Evolutionary conservation across 441 rosid genomes (phyloP), one percentile per base, ranked within the genome.

Genomic region (Jatropha podagrica): DNA sequence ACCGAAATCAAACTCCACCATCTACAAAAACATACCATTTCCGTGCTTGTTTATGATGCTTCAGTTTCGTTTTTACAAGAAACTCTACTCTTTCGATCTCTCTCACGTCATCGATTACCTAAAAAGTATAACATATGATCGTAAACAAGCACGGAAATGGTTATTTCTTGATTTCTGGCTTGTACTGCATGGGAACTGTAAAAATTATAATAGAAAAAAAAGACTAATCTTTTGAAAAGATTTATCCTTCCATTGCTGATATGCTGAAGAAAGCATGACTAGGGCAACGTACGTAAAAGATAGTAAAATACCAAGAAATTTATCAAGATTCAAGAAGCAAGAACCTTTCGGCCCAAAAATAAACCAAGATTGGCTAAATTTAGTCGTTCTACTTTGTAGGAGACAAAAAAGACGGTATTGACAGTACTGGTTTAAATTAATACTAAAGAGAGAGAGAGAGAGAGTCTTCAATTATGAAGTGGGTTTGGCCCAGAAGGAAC

Each of bases 401-500:
- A 42, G 52, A 32, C 23, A 68, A 14, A 27, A 46, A 6, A 3
- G 38, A 68, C 3, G 51, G 51, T 52, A 70, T 54, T 38, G 27
- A 70, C 23, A 17, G 20, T 15, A 20, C 20, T 12, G 60, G 38
- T 27, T 32, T 32, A 40, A 18, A 10, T 41, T 55, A 14, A 17
- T 20, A 20, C 61, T 20, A 58, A 58, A 20, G 44, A 5, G 44
- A 14, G 4, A 20, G 44, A 5, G 44, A 14, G 4, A 68, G 4
- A 48, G 58, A 10, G 37, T 60, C 65, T 56, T 88, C 85, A 91
- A 81, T 94, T 94, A 86, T 92, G 97, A 81, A 92, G 98, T 18
- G 98, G 98, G 83, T 94, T 88, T 26, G 98, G 97, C 32, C 97
- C 97, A 54, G 96, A 89, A 9, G 98, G 98, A 55, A 94, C 96